Conservation (phyloP, 495 filamentous ascomycete species). For the Tuber brumale region DNA sequence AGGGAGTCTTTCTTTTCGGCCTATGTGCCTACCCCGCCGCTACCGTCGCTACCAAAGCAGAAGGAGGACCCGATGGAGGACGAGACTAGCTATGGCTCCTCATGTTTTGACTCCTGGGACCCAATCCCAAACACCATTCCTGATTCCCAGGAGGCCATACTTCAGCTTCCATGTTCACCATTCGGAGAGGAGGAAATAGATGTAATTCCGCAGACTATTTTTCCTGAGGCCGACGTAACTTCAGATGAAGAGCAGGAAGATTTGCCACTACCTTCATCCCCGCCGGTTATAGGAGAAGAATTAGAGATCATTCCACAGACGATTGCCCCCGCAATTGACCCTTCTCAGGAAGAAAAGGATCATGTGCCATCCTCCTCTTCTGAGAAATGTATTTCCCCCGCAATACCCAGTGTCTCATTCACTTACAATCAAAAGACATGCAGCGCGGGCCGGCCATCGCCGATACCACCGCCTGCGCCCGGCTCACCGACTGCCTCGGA, state of each 20-base stretch:
- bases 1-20: conserved; percentile 3
- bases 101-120: conserved; percentile 35
- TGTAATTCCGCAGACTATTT: not conserved
- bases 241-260: not conserved
- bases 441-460: not conserved
- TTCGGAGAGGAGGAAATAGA: not conserved
- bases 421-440: conserved; percentile 22
- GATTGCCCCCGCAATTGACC: not conserved
- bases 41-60: not conserved
- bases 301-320: not conserved
- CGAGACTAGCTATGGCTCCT: conserved; percentile 33
- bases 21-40: not conserved
- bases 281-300: not conserved
- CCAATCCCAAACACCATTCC: conserved; percentile 30
- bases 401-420: conserved; percentile 20
- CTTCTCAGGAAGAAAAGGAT: not conserved
- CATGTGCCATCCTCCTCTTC: not conserved
- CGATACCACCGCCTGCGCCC: not conserved
- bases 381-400: conserved; percentile 9
- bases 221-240: not conserved
- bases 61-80: not conserved
- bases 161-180: not conserved
- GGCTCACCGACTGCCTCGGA: not conserved
- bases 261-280: not conserved
- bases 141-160: conserved; percentile 17